Percentiles rank a stretch among this genome's conserved stretches.
Evolutionary conservation across 805 yeast genomes (phyloP).

Genomic region (Candida railenensis): DNA sequence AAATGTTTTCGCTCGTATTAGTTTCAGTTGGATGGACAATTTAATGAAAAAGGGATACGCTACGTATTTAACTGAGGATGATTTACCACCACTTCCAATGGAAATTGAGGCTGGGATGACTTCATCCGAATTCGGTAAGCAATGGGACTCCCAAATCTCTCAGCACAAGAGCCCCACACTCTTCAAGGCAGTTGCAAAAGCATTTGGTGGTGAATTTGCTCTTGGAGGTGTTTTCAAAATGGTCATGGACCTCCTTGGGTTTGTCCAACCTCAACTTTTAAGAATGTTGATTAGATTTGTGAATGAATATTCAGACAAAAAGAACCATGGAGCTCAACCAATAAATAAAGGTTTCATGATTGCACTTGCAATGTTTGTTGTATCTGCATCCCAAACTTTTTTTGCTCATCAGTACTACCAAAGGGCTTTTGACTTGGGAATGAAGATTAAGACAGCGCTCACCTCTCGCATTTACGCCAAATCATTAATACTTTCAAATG

Average conservation of each 20-base stretch:
- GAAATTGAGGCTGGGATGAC: slow-evolving; percentile 57
- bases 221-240: slow-evolving; percentile 73
- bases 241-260: slow-evolving; percentile 69
- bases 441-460: slow-evolving; percentile 69
- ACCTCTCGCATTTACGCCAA: slow-evolving; percentile 69
- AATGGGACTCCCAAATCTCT: slow-evolving; percentile 57
- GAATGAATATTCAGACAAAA: slow-evolving; percentile 37
- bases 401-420: slow-evolving; percentile 77
- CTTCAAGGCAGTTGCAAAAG: slow-evolving; percentile 54
- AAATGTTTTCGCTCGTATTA: slow-evolving; percentile 70
- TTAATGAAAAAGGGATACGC: slow-evolving; percentile 77
- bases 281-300: slow-evolving; percentile 30
- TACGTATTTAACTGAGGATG: slow-evolving; percentile 53
- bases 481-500: slow-evolving; percentile 66
- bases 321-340: slow-evolving; percentile 38
- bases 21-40: slow-evolving; percentile 89
- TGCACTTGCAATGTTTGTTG: slow-evolving; percentile 69
- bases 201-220: slow-evolving; percentile 71
- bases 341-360: slow-evolving; percentile 74
- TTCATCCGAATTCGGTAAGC: slow-evolving; percentile 45
- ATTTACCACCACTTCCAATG: slow-evolving; percentile 80
- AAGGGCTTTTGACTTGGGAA: slow-evolving; percentile 71
- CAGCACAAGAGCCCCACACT: slow-evolving; percentile 43
- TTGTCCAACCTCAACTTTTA: slow-evolving; percentile 32
- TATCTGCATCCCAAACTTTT: slow-evolving; percentile 73